Conservation (phyloP, 768 basidiomycete species). For the Phylloporus sp. region DNA sequence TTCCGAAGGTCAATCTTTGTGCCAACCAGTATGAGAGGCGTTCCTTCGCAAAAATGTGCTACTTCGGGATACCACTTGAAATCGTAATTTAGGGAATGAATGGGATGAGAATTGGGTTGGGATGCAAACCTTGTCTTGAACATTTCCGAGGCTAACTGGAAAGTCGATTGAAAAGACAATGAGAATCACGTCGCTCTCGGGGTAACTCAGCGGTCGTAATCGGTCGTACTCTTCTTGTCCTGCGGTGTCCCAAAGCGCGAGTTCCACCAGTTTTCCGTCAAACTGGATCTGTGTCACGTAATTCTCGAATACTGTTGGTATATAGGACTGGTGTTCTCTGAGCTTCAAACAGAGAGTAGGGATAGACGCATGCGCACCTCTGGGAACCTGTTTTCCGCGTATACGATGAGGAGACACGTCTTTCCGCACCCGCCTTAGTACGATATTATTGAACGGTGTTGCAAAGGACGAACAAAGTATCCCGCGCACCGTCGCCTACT, state of each 20-base stretch:
- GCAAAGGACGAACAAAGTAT: conserved; percentile 24
- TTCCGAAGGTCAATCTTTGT: conserved; percentile 90
- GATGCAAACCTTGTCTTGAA: conserved; percentile 73
- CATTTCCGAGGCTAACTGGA: conserved; percentile 85
- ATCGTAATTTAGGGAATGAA: conserved; percentile 8
- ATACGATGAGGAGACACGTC: conserved; percentile 94
- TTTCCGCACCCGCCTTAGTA: conserved; percentile 78
- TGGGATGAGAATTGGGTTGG: background rate
- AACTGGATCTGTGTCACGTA: conserved; percentile 85
- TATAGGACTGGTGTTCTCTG: conserved; percentile 63
- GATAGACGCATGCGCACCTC: conserved; percentile 56
- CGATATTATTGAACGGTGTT: conserved; percentile 24
- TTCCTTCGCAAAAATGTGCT: conserved; percentile 85
- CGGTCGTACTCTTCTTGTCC: conserved; percentile 97
- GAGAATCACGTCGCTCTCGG: conserved; percentile 87
- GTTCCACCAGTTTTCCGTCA: conserved; percentile 85
- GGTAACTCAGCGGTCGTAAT: conserved; percentile 80
- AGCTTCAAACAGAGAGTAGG: conserved; percentile 11
- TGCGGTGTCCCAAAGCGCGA: conserved; percentile 98
- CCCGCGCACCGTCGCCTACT: conserved; percentile 74
- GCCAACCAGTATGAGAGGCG: conserved; percentile 86
- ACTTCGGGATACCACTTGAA: conserved; percentile 89
- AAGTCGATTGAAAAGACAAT: conserved; percentile 95
- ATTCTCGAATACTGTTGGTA: conserved; percentile 93
- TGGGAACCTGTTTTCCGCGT: conserved; percentile 94